Conservation (phyloP, 169 alveolate species). For the Toxoplasma gondii region DNA sequence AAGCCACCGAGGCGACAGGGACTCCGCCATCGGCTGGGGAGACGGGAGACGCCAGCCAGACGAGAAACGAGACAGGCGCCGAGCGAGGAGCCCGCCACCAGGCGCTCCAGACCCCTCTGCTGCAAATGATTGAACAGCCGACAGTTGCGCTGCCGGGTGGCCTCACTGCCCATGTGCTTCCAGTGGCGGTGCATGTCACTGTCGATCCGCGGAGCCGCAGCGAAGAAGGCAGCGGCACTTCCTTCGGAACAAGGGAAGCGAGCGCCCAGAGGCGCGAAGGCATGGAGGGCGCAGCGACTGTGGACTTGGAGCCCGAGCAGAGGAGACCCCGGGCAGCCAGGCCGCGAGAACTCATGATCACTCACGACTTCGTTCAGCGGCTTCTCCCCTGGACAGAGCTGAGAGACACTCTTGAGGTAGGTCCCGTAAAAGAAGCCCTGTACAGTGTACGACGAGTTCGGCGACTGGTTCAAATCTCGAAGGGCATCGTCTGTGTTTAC, state of each 20-base stretch:
- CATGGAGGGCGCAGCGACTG: not conserved
- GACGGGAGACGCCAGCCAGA: too few relatives aligned
- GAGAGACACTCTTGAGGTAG: slow-evolving; percentile 12
- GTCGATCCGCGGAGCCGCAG: not conserved
- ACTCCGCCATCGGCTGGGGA: too few relatives aligned
- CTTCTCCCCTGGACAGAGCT: slow-evolving; percentile 26
- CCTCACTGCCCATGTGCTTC: not conserved
- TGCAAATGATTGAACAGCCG: not conserved
- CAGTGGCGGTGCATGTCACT: slow-evolving; percentile 32
- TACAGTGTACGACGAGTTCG: too few relatives aligned
- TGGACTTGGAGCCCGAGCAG: not conserved
- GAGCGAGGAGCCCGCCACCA: not conserved
- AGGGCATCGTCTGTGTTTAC: too few relatives aligned
- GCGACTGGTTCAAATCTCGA: too few relatives aligned
- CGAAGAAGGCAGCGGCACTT: not conserved
- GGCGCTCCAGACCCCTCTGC: not conserved
- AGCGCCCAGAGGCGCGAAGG: not conserved
- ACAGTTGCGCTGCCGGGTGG: slow-evolving; percentile 17
- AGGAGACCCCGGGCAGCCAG: not conserved
- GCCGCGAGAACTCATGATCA: not conserved
- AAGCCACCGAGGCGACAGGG: too few relatives aligned
- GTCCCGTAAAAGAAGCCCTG: not conserved
- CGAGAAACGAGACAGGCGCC: not conserved
- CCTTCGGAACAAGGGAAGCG: not conserved
- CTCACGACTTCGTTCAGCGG: slow-evolving; percentile 29